A percentile compares a stretch with the other conserved stretches of the same genome.
Evolutionary conservation across 2,329 filamentous ascomycete species (phyloP).

Genomic region (Pyricularia grisea): DNA sequence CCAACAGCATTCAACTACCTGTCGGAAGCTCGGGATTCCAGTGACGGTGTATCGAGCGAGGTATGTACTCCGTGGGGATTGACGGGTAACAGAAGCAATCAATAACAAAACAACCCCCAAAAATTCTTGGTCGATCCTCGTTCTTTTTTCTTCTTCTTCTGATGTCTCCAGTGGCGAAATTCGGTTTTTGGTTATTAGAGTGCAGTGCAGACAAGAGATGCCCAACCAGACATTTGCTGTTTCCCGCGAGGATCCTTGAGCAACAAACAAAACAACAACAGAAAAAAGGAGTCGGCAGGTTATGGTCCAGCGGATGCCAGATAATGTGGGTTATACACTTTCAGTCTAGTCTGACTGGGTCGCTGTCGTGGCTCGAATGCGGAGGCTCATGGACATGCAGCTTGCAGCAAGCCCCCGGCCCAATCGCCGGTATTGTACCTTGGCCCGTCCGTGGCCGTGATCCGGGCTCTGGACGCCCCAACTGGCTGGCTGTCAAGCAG

Average conservation of each 20-base stretch:
- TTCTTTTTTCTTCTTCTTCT: not conserved
- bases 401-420: slow-evolving; percentile 17
- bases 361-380: slow-evolving; percentile 32
- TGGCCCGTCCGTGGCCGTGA: not conserved
- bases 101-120: not conserved
- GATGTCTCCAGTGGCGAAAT: not conserved
- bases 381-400: slow-evolving; percentile 17
- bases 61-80: not conserved
- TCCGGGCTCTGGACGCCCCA: not conserved
- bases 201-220: not conserved
- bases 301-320: not conserved
- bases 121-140: not conserved
- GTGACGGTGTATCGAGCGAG: not conserved
- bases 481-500: not conserved
- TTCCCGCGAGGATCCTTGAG: not conserved
- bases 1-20: not conserved
- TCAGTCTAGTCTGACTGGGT: not conserved
- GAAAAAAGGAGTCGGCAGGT: not conserved
- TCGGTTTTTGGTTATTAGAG: not conserved
- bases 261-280: not conserved
- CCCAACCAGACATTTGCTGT: not conserved
- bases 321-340: slow-evolving; percentile 1
- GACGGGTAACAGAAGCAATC: not conserved
- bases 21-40: not conserved
- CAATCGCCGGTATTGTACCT: slow-evolving; percentile 13